Evolutionary conservation across 192 early-diverging fungal genomes (phyloP), one percentile per base, ranked within the genome.

Genomic region (Coemansia pectinata): DNA sequence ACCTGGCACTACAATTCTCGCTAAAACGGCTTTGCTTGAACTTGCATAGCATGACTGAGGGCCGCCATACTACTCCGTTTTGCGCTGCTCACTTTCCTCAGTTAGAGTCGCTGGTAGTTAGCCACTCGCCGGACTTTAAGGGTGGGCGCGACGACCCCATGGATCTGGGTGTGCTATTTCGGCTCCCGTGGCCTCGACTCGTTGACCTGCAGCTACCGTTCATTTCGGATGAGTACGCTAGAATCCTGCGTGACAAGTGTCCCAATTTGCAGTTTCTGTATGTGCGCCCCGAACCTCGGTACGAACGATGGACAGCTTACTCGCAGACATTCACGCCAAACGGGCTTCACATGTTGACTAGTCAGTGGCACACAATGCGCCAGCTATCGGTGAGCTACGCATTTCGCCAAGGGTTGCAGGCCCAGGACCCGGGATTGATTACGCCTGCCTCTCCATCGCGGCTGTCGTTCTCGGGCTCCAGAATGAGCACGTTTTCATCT

Each of bases 231-330:
- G 50, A 62, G 29, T 67, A 69, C 19, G 66, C 65, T 47, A 50
- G 17, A 31, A 36, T 67, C 17, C 70, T 83, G 63, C 63, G 59
- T 6, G 63, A 71, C 66, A 83, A 83, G 39, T 83, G 80, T 33
- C 80, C 80, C n/a, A 53, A 38, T 5, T 25, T 83, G 48, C 80
- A 68, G 39, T 78, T 62, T 48, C 63, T 83, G 33, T 19, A 58
- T 65, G 74, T 83, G 65, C 50, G 64, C 0, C 80, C 80, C 1
- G 76, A 71, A 33, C 72, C 75, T n/a, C 80, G 80, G 6, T 83
- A 83, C 58, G 80, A 83, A 69, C 66, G 80, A 31, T 83, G 80
- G 80, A 55, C 80, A 1, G 76, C 66, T 7, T 83, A 83, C 65
- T 67, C 75, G 12, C 75, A 77, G 59, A 45, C 65, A 17, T 83